Base-by-base conservation (phyloP, 202 grass and related monocot species). In the Setaria italica region DNA sequence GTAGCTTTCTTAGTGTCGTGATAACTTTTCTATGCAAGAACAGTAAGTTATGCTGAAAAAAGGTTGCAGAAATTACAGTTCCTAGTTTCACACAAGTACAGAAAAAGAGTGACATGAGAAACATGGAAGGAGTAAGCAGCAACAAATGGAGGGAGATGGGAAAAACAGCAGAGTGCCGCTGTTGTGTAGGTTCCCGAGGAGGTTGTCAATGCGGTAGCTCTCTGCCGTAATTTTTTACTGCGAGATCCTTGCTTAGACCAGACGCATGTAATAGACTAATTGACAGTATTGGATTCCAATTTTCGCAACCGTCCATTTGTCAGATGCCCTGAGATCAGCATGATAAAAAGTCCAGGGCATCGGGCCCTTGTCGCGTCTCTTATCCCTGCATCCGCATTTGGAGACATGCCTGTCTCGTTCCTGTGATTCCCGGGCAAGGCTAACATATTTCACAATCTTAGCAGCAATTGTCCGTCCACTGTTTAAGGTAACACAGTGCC, bases 261-360 rank as follows among this genome's bases (percentile, higher is more conserved):
- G 74, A 84, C 80, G 80, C 80, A 12, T 35, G 63, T 29, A 54
- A 54, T 62, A 69, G 30, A 74, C 29, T 68, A 79, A n/a, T 45
- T 4, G 75, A 80, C 3, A 46, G 89, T 30, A 87, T 75, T 80
- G 69, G 76, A 81, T 91, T 87, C 89, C 47, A 29, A 49, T 84
- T 84, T 77, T 63, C 7, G 16, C 76, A 25, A 0, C 70, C 85
- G 74, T 50, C 70, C 81, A 90, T 87, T 87, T 84, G 54, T 77
- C 63, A 57, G 80, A 57, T 86, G n/a, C 66, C 45, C 46, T 63
- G 62, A 20, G 35, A 49, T 76, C 63, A 55, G 10, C 42, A 34
- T 11, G 56, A 74, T 67, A 79, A 66, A 76, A 85, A 72, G 20
- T 62, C 39, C 2, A 34, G 55, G 70, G 81, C 85, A 84, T 84